Percentiles rank a stretch among this genome's conserved stretches.
Evolutionary conservation across 768 basidiomycete genomes (phyloP).

Genomic region (Steccherinum ochraceum): DNA sequence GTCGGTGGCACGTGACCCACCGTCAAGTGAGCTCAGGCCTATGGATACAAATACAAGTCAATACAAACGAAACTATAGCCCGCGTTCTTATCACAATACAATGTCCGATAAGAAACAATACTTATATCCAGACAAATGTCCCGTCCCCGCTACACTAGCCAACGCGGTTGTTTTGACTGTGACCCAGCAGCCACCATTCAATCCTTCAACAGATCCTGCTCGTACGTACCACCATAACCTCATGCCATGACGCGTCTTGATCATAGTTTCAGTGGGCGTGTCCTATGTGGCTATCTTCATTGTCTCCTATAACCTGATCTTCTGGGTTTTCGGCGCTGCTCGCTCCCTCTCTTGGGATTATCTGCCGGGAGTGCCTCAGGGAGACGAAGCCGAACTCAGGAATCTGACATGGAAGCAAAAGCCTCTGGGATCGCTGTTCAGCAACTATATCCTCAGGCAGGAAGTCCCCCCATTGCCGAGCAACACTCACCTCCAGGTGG

Average conservation of each 20-base stretch:
- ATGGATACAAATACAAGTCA: too few relatives aligned
- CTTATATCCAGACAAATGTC: too few relatives aligned
- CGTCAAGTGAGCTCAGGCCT: too few relatives aligned
- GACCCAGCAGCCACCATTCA: conserved; percentile 34
- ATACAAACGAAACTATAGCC: too few relatives aligned
- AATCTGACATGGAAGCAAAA: conserved; percentile 27
- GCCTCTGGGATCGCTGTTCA: conserved; percentile 24
- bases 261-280: conserved; percentile 19
- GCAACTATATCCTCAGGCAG: conserved; percentile 13
- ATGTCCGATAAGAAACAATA: too few relatives aligned
- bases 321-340: conserved; percentile 32
- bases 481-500: too few relatives aligned
- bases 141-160: too few relatives aligned
- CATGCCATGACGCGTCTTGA: neutral
- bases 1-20: too few relatives aligned
- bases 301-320: conserved; percentile 30
- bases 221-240: conserved; percentile 19
- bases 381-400: conserved; percentile 25
- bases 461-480: neutral
- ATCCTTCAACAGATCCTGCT: conserved; percentile 31
- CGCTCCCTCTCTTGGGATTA: conserved; percentile 30
- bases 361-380: conserved; percentile 26
- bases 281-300: conserved; percentile 37
- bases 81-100: too few relatives aligned
- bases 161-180: conserved; percentile 40